Evolutionary conservation across 2,329 filamentous ascomycete genomes (phyloP), one percentile per base, ranked within the genome.

Genomic region (Penicillium sp.): DNA sequence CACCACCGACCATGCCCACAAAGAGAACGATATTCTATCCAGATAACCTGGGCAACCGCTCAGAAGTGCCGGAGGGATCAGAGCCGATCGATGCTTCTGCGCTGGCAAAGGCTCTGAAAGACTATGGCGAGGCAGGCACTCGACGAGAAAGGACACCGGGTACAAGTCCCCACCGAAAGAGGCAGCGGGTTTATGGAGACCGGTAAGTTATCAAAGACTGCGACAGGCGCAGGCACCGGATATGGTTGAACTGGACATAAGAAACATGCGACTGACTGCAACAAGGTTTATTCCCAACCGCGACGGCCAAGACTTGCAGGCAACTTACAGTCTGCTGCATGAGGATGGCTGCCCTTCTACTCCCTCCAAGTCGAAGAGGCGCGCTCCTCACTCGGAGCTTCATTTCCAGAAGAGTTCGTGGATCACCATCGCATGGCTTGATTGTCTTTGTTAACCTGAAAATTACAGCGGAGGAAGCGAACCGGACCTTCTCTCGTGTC

Each of bases 271-370:
- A 34, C 41, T 55, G 37, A 54, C 42, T 32, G 18, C 6, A 23
- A 44, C 41, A 47, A 95, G 93, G 61, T 98, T 98, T 66, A 97
- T 98, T 57, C 93, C 93, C 23, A 94, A 93, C 59, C 82, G 93
- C 34, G 85, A 90, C 55, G 93, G 91, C 5, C 89, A 95, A 68
- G 93, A 98, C 69, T 75, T 97, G 20, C 87, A 91, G 66, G 89
- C 91, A 43, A 94, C 89, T 68, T 97, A 93, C 70, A 95, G 84
- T 65, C 74, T 97, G 45, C 77, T 97, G 23, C 87, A 95, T 63
- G 91, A 96, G 52, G 89, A 95, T 66, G 89, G 86, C 31, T 96
- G 91, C 16, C 93, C 93, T 16, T 87, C 91, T 10, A 95, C 90
- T 1, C 89, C 91, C 1, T 91, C 89, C 3, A 87, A 84, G 65